phyloP scores from a whole-genome alignment of 805 yeast species.

The Sugiyamaella valdiviana region DNA sequence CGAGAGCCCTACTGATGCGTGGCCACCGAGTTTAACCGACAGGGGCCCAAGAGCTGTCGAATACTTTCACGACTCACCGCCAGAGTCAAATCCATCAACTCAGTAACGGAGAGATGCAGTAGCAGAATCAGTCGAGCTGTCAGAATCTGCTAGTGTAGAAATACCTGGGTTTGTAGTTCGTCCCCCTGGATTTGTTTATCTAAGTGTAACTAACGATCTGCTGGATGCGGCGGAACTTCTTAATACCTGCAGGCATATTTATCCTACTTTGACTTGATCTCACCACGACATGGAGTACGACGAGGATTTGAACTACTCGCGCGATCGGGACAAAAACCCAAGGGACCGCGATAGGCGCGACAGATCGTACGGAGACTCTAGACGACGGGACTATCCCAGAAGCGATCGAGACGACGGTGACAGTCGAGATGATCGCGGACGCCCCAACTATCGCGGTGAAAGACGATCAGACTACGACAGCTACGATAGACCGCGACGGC shows the following conservation, averaged over 20 bases:
- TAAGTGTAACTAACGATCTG: not conserved
- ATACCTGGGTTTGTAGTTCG: not conserved
- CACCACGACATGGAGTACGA: not conserved
- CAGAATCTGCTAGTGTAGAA: not conserved
- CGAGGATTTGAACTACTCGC: not conserved
- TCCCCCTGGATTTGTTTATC: not conserved
- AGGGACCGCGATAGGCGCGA: not conserved
- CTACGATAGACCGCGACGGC: not conserved
- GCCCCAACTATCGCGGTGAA: not conserved
- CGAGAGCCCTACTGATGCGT: too few species aligned
- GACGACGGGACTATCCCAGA: too few species aligned
- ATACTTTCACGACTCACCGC: too few species aligned
- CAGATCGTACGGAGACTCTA: too few species aligned
- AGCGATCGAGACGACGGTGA: not conserved
- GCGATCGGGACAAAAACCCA: not conserved
- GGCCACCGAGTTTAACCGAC: too few species aligned
- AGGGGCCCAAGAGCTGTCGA: too few species aligned
- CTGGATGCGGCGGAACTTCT: too few species aligned
- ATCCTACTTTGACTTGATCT: not conserved
- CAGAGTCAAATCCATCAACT: too few species aligned
- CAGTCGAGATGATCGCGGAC: not conserved
- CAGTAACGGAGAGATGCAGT: too few species aligned
- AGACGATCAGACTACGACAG: not conserved
- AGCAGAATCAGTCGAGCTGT: too few species aligned
- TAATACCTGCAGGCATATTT: too few species aligned